Percentiles rank a stretch among this genome's conserved stretches.
phyloP scores from a whole-genome alignment of 2,329 filamentous ascomycete species.

The Hypoxylon sp. region DNA sequence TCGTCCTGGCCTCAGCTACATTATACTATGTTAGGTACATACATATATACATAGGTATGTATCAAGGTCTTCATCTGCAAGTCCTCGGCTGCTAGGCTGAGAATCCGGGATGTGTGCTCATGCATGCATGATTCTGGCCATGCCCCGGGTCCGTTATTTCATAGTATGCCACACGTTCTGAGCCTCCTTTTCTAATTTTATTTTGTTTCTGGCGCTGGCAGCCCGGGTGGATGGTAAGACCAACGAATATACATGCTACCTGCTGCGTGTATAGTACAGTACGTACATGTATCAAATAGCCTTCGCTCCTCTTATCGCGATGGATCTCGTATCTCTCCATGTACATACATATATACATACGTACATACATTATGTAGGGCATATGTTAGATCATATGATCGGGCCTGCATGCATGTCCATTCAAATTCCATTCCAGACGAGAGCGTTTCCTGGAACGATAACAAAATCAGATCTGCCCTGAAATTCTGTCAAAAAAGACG shows the following conservation, averaged over 20 bases:
- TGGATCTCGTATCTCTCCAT: constrained; percentile 13
- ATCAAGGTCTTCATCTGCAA: background rate
- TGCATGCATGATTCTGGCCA: constrained; percentile 27
- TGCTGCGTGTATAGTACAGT: too few species aligned
- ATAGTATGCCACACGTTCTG: constrained; percentile 16
- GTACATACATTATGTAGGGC: too few species aligned
- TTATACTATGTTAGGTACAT: too few species aligned
- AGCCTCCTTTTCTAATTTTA: constrained; percentile 21
- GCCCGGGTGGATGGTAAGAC: constrained; percentile 23
- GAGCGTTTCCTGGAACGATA: constrained; percentile 33
- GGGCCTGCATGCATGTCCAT: constrained; percentile 34
- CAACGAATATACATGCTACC: too few species aligned
- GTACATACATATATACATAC: too few species aligned
- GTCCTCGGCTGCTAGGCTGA: constrained; percentile 25
- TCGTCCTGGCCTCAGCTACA: too few species aligned
- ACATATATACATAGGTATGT: too few species aligned
- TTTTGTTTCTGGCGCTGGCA: constrained; percentile 10
- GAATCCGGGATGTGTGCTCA: constrained; percentile 30
- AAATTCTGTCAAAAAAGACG: constrained; percentile 16
- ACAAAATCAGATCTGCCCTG: constrained; percentile 31
- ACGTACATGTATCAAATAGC: too few species aligned
- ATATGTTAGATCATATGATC: constrained; percentile 40
- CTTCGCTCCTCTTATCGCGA: too few species aligned
- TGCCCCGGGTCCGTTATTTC: constrained; percentile 22
- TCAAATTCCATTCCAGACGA: constrained; percentile 26